Percentiles rank a stretch among this genome's conserved stretches.
phyloP scores from a whole-genome alignment of 2,329 filamentous ascomycete genomes.

The Monilinia vaccinii-corymbosi region DNA sequence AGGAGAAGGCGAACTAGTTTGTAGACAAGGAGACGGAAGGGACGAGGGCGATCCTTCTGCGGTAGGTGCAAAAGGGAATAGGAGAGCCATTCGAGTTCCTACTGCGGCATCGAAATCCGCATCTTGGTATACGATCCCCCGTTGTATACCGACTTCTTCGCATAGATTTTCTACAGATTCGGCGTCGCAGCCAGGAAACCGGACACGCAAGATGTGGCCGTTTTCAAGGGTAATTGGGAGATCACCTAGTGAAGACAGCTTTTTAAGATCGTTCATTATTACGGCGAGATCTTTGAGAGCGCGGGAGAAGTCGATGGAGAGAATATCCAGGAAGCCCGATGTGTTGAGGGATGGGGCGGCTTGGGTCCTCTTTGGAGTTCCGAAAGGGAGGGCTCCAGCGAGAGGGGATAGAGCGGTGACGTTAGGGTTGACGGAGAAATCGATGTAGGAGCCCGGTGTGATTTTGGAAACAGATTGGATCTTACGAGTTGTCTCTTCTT shows the following conservation, averaged over 20 bases:
- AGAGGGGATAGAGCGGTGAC: constrained; percentile 79
- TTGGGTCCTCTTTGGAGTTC: constrained; percentile 28
- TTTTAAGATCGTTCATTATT: constrained; percentile 72
- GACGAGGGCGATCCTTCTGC: constrained; percentile 22
- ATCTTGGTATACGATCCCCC: constrained; percentile 74
- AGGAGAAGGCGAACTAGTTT: neutral
- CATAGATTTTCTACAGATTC: constrained; percentile 75
- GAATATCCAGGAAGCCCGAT: constrained; percentile 72
- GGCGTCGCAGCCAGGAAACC: constrained; percentile 85
- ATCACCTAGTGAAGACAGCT: constrained; percentile 69
- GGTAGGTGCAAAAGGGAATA: constrained; percentile 77
- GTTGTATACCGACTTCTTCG: constrained; percentile 74
- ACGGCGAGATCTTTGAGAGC: constrained; percentile 75
- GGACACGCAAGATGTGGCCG: constrained; percentile 58
- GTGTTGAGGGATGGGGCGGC: constrained; percentile 61
- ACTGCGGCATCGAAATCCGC: constrained; percentile 56
- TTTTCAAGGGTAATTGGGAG: constrained; percentile 66
- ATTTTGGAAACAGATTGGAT: constrained; percentile 49
- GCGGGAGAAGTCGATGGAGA: constrained; percentile 81
- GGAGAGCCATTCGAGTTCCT: constrained; percentile 65
- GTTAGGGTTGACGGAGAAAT: constrained; percentile 81
- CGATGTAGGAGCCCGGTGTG: constrained; percentile 70
- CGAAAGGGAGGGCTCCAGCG: constrained; percentile 43
- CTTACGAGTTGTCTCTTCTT: constrained; percentile 63
- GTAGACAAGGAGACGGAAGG: constrained; percentile 21